phyloP scores from a whole-genome alignment of 2,329 filamentous ascomycete species.

The Apiospora kogelbergensis region DNA sequence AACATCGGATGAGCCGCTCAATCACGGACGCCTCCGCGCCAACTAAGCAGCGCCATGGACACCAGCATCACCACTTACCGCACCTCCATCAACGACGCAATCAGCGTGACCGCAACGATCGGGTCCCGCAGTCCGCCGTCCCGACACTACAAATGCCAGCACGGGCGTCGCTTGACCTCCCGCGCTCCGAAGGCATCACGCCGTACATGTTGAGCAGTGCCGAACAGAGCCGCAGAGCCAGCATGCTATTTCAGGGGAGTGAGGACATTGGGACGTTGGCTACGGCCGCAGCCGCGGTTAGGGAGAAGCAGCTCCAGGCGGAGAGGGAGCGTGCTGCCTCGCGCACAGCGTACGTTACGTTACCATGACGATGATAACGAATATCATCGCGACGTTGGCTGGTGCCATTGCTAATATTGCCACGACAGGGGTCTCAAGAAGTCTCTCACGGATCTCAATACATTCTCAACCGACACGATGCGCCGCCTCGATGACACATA shows the following conservation, averaged over 20 bases:
- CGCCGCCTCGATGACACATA: slow-evolving; percentile 72
- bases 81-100: slow-evolving; percentile 34
- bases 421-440: slow-evolving; percentile 48
- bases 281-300: slow-evolving; percentile 23
- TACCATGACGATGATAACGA: background rate
- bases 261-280: slow-evolving; percentile 20
- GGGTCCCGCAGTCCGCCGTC: slow-evolving; percentile 22
- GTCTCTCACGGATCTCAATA: slow-evolving; percentile 53
- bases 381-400: background rate
- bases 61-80: slow-evolving; percentile 36
- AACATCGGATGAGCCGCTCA: slow-evolving; percentile 56
- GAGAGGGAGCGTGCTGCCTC: slow-evolving; percentile 41
- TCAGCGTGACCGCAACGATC: slow-evolving; percentile 30
- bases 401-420: background rate
- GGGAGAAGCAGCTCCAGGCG: slow-evolving; percentile 39
- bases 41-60: slow-evolving; percentile 36
- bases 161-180: slow-evolving; percentile 45
- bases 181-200: slow-evolving; percentile 45
- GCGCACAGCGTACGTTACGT: slow-evolving; percentile 40
- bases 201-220: slow-evolving; percentile 38
- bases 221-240: slow-evolving; percentile 43
- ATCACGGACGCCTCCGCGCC: slow-evolving; percentile 54
- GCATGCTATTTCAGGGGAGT: slow-evolving; percentile 34
- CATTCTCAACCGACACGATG: slow-evolving; percentile 62
- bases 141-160: slow-evolving; percentile 25